Evolutionary conservation across 352 stramenopile species (phyloP), one percentile per base, ranked within the genome.

Genomic region (Pythium periplocum): DNA sequence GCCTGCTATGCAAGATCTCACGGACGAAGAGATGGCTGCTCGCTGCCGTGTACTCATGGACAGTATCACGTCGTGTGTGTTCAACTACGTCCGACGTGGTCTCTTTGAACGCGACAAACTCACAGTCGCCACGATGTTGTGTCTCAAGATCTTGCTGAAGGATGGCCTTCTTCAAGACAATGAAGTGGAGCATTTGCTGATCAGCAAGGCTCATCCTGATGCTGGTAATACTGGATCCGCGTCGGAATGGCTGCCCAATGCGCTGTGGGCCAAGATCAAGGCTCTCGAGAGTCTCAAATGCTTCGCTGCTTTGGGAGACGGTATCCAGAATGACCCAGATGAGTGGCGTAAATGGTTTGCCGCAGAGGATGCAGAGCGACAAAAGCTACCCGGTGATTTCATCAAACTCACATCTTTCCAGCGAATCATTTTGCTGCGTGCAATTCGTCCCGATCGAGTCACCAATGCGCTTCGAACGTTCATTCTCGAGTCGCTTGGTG

Each of bases 331-430:
- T 47, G 95, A 98, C 48, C 94, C 90, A 1, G 96, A 99, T 57
- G 95, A 98, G 37, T 99, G 96, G 96, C 64, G 82, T 33, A 87
- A 90, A 62, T 99, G 93, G 93, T 99, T 98, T 70, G 92, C 97
- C 37, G 77, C 91, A 0, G 93, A 98, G 68, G 92, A 98, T 52
- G 92, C 92, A 2, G 96, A 99, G 71, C 72, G 85, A 12, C 83
- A 93, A 31, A 97, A 97, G 55, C 75, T 98, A 2, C 96, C 96
- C 35, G 95, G 95, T 3, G 93, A 98, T 59, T 96, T 95, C 46
- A 48, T 76, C 6, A 94, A 95, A 54, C 65, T 96, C 9, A 74
- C 76, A 7, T 48, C 70, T 12, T 96, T 96, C 64, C 75, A 91
- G 59, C 72, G 84, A 44, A 81, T 95, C 69, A 96, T 95, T 49